Conservation (phyloP, 805 yeast species). For the Saccharomycopsis oosterbeekiorum region DNA sequence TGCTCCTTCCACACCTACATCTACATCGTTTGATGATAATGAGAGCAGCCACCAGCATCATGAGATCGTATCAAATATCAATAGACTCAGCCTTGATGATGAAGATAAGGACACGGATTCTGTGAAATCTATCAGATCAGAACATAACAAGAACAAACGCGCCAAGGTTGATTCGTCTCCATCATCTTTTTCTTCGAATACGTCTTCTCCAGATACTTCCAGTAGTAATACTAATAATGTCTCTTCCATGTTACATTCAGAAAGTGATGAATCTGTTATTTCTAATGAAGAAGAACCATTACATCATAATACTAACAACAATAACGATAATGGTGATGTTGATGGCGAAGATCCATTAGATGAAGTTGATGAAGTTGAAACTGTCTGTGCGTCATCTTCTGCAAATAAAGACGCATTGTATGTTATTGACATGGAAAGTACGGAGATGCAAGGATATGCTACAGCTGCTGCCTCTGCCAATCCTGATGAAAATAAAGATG, state of each 20-base stretch:
- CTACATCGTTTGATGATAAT: not conserved
- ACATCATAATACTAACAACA: not conserved
- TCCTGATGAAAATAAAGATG: slow-evolving; percentile 9
- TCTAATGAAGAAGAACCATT: slow-evolving; percentile 15
- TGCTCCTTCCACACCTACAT: not conserved
- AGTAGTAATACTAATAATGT: slow-evolving; percentile 5
- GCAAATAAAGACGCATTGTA: slow-evolving; percentile 1
- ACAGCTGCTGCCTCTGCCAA: not conserved
- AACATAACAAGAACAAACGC: slow-evolving; percentile 20
- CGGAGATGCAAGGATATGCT: slow-evolving; percentile 6
- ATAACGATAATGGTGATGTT: slow-evolving; percentile 18
- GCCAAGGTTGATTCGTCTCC: slow-evolving; percentile 10
- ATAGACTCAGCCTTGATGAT: slow-evolving; percentile 17
- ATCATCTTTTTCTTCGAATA: slow-evolving; percentile 7
- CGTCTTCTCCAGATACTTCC: slow-evolving; percentile 12
- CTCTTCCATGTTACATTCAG: slow-evolving; percentile 8
- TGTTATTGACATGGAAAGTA: slow-evolving; percentile 7
- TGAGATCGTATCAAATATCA: slow-evolving; percentile 13
- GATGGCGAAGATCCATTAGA: slow-evolving; percentile 13
- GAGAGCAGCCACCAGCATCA: not conserved
- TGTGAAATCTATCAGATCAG: slow-evolving; percentile 20
- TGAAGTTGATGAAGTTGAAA: slow-evolving; percentile 13
- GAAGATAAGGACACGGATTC: slow-evolving; percentile 8
- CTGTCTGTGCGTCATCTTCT: slow-evolving; percentile 11
- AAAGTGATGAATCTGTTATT: slow-evolving; percentile 11